Evolutionary conservation across 805 yeast species (phyloP).

Genomic region (Wickerhamiella allomyrinae): DNA sequence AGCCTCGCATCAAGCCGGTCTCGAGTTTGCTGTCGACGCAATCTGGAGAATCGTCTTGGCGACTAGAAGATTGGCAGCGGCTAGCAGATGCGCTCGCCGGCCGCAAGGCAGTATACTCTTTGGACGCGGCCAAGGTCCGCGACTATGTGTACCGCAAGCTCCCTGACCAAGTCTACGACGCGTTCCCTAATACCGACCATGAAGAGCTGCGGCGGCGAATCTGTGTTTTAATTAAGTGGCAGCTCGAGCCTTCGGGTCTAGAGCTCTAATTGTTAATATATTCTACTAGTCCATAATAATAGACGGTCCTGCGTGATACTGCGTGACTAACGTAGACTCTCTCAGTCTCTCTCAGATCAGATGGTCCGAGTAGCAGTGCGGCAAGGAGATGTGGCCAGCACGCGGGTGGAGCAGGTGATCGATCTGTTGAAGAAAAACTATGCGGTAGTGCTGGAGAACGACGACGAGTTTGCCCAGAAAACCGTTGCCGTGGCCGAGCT

Average conservation of each 20-base stretch:
- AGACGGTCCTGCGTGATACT: no score
- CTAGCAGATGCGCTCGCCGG: not conserved
- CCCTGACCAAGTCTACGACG: not conserved
- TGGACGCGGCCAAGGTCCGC: not conserved
- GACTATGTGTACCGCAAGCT: not conserved
- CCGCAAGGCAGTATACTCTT: not conserved
- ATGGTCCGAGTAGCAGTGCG: not conserved
- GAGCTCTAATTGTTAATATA: no score
- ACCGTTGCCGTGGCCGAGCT: constrained; percentile 15
- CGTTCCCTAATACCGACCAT: not conserved
- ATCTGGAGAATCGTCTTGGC: no score
- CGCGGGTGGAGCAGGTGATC: not conserved
- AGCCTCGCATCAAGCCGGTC: no score
- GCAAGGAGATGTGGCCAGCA: not conserved
- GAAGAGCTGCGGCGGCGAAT: not conserved
- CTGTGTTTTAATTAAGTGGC: not conserved
- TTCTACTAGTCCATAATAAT: no score
- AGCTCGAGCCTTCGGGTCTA: no score
- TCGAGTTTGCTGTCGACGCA: no score
- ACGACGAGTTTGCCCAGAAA: constrained; percentile 10
- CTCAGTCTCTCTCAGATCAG: no score
- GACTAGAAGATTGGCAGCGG: not conserved
- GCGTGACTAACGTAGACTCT: no score
- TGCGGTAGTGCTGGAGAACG: not conserved
- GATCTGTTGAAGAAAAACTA: not conserved